Evolutionary conservation across 1,284 basidiomycete genomes (phyloP), one percentile per base, ranked within the genome.

Genomic region (Trichosporon inkin): DNA sequence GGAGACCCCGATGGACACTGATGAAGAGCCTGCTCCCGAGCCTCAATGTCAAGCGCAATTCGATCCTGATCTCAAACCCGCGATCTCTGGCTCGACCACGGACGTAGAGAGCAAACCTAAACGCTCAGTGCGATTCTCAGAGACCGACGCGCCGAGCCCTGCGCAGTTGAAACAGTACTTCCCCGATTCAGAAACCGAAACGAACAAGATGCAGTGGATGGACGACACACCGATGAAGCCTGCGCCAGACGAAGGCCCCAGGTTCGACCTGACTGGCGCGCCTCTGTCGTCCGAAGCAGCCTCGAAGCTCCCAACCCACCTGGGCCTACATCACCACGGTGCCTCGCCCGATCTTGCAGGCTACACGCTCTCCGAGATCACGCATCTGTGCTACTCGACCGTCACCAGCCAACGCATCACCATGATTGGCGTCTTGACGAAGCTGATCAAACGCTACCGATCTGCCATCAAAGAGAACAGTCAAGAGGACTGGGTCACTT

Each of bases 161-260:
- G 89, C 92, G 71, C 83, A 88, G 65, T 93, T 95, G 66, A 87
- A 90, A 34, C 85, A 86, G 36, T 97, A 87, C 80, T 97, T 97
- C 73, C 90, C 93, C 0, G 77, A 84, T 60, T 32, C 28, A 8
- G 84, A 80, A 53, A 74, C 79, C 4, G 61, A 83, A 82, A 86
- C 20, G 78, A 84, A 1, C 61, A 86, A 91, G 69, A 86, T 95
- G 14, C 86, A 84, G 51, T 95, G 92, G 92, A 64, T 62, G 60
- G 28, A 32, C 5, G 35, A 32, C 2, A 17, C 87, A 20, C 11
- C 58, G 10, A 55, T 67, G 10, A 55, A 67, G 20, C 62, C 71
- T 5, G 61, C 67, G 13, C 52, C 58, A 8, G 66, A 65, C 22
- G 56, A 59, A 51, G 49, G 52, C 44, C 58, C 24, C 22, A 66